phyloP scores from a whole-genome alignment of 257 asterid genomes.

The Nyctanthes arbortristis region DNA sequence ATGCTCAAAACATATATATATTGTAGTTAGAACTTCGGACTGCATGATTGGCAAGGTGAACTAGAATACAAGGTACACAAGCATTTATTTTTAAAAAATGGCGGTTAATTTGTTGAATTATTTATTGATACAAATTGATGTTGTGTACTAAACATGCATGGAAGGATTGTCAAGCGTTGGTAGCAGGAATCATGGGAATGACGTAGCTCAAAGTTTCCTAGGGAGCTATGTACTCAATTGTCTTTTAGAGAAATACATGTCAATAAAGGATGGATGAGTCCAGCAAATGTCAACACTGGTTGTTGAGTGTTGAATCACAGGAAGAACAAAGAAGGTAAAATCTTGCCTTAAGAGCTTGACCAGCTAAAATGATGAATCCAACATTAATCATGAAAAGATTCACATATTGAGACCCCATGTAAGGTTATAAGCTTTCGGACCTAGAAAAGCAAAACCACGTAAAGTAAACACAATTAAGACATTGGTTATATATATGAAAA shows the following conservation, averaged over 20 bases:
- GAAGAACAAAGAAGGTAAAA: background rate
- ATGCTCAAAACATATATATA: no score
- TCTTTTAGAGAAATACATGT: background rate
- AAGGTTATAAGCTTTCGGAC: slow-evolving; percentile 66
- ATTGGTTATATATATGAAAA: background rate
- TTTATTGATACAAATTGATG: background rate
- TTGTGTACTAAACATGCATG: background rate
- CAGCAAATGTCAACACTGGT: background rate
- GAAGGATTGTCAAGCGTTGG: background rate
- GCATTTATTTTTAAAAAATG: background rate
- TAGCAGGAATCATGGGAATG: background rate
- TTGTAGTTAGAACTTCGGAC: no score
- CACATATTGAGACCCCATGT: slow-evolving; percentile 91
- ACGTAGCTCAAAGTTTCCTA: background rate
- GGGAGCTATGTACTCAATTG: background rate
- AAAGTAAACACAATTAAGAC: no score
- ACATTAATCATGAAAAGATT: slow-evolving; percentile 93
- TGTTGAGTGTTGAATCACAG: background rate
- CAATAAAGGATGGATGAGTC: background rate
- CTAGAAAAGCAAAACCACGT: slow-evolving; percentile 43
- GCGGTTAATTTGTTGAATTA: background rate
- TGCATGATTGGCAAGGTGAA: background rate
- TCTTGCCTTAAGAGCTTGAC: slow-evolving; percentile 82
- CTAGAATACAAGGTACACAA: background rate
- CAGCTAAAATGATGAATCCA: slow-evolving; percentile 82